Evolutionary conservation across 345 rosid genomes (phyloP).

Genomic region (Populus nigra): DNA sequence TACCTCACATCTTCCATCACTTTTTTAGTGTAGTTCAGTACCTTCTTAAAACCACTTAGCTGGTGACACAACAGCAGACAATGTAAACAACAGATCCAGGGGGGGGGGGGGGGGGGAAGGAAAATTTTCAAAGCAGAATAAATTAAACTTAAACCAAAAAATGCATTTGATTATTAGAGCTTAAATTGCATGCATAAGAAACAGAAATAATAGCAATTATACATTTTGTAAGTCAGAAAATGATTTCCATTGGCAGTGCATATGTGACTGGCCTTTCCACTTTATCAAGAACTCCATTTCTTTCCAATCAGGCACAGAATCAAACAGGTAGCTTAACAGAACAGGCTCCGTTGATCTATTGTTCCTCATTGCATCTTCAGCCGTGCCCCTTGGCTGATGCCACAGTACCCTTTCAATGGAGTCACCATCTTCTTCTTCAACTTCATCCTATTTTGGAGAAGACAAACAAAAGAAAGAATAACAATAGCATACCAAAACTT

Average conservation of each 20-base stretch:
- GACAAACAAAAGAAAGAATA: not conserved
- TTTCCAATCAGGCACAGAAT: constrained; percentile 78
- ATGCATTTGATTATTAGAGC: not conserved
- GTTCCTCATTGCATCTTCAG: constrained; percentile 63
- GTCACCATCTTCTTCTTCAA: constrained; percentile 94
- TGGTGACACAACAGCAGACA: constrained; percentile 38
- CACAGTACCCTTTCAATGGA: constrained; percentile 92
- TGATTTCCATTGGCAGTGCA: constrained; percentile 97
- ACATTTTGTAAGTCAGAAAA: constrained; percentile 83
- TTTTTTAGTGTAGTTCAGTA: constrained; percentile 86
- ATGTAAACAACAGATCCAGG: not conserved
- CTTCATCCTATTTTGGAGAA: constrained; percentile 61
- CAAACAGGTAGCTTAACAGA: constrained; percentile 68
- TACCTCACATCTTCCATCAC: constrained; percentile 80
- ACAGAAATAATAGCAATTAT: constrained; percentile 21
- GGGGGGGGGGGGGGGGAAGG: too few relatives aligned
- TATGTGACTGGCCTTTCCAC: constrained; percentile 99
- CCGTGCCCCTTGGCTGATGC: constrained; percentile 90
- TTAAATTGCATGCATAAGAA: not conserved
- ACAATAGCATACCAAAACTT: not conserved
- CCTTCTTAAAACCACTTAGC: constrained; percentile 98
- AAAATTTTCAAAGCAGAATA: not conserved
- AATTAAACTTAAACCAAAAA: not conserved
- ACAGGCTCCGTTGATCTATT: constrained; percentile 70
- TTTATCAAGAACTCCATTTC: constrained; percentile 89